Conservation (phyloP, 305 asterid genomes). For the Solanum hybrid region DNA sequence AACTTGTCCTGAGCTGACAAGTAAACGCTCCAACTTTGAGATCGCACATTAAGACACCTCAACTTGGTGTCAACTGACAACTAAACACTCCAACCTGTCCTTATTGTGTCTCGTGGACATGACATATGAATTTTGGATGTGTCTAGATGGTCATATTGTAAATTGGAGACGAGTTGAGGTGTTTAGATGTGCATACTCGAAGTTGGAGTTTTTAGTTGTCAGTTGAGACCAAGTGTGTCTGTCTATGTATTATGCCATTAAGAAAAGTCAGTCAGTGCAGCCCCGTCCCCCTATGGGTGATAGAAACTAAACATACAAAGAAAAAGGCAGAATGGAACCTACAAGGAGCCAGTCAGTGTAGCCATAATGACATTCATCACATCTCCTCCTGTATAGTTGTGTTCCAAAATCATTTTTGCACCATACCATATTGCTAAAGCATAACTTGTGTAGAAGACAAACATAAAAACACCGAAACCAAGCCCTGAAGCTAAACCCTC, state of each 20-base stretch:
- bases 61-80: background rate
- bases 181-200: background rate
- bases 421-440: constrained; percentile 55
- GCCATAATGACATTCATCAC: constrained; percentile 50
- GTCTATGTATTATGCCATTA: background rate
- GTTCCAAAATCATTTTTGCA: constrained; percentile 35
- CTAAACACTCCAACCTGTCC: background rate
- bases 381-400: constrained; percentile 45
- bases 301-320: background rate
- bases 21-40: background rate
- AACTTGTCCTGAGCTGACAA: background rate
- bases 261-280: background rate
- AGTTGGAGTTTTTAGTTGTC: background rate
- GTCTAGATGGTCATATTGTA: background rate
- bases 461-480: constrained; percentile 39
- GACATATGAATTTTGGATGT: background rate
- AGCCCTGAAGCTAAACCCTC: constrained; percentile 57
- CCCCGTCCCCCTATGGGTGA: background rate
- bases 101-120: background rate
- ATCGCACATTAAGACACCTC: background rate
- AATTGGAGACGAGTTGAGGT: background rate
- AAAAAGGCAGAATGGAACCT: constrained; percentile 16
- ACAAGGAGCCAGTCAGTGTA: constrained; percentile 25
- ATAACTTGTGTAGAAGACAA: constrained; percentile 37
- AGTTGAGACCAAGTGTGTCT: background rate